phyloP scores from a whole-genome alignment of 2,329 filamentous ascomycete genomes.

The Claviceps sp. region DNA sequence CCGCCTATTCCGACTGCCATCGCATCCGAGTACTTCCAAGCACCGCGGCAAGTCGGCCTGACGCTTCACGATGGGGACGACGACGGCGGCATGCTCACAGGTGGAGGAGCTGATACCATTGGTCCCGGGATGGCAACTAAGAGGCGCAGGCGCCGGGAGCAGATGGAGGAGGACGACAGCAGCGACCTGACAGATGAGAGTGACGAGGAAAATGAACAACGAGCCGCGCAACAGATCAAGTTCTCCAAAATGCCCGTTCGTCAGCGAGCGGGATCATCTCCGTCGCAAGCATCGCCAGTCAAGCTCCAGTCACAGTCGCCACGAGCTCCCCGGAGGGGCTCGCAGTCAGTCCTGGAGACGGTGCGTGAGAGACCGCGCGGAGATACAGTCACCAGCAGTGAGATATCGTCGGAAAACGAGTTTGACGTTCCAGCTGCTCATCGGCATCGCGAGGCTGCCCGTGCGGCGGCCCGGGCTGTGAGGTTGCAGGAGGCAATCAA shows the following conservation, averaged over 20 bases:
- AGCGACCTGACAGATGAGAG: conserved; percentile 76
- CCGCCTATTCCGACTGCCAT: conserved; percentile 75
- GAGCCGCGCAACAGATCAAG: conserved; percentile 79
- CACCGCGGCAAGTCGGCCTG: conserved; percentile 47
- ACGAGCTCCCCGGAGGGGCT: conserved; percentile 45
- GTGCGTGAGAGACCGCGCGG: conserved; percentile 56
- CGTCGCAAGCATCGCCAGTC: conserved; percentile 54
- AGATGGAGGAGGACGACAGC: conserved; percentile 74
- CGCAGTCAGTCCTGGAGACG: conserved; percentile 56
- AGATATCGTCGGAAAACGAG: conserved; percentile 73
- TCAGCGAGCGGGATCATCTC: conserved; percentile 76
- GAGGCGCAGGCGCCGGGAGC: conserved; percentile 52
- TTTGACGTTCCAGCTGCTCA: conserved; percentile 54
- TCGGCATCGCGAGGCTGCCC: conserved; percentile 46
- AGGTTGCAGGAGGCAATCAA: conserved; percentile 25
- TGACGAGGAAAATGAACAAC: conserved; percentile 61
- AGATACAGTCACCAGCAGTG: conserved; percentile 70
- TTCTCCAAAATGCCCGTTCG: conserved; percentile 93
- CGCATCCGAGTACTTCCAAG: conserved; percentile 72
- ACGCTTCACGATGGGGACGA: conserved; percentile 59
- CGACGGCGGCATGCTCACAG: conserved; percentile 58
- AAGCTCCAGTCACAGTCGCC: conserved; percentile 42
- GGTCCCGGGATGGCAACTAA: conserved; percentile 55
- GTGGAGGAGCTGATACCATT: conserved; percentile 52
- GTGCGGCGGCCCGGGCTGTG: conserved; percentile 34